Evolutionary conservation across 1,139 yeast genomes (phyloP), one percentile per base, ranked within the genome.

Genomic region (Geotrichum bryndzae): DNA sequence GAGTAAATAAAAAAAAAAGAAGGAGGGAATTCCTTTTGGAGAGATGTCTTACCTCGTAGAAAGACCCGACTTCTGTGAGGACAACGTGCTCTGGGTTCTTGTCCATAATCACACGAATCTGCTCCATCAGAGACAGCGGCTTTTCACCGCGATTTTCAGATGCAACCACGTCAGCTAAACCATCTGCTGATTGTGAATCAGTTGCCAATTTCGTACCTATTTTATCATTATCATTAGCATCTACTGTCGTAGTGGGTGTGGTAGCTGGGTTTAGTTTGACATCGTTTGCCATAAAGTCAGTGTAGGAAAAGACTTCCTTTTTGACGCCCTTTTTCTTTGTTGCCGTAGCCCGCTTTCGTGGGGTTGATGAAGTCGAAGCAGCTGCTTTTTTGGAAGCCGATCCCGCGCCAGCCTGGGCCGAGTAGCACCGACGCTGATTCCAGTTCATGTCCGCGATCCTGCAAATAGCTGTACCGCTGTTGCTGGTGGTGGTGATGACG

Each of bases 31-130:
- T 25, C 35, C 48, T n/a, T 4, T 7, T 18, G 13, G 11, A 46
- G 13, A 2, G 13, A 31, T n/a, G 27, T 53, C 55, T 41, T 54
- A 62, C 61, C 61, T 91, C 98, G 70, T 90, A 94, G 74, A 94
- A 94, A 48, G 95, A 84, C 0, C 97, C 94, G 76, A 94, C 96
- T 70, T 91, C 96, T 0, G 95, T 86, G 53, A 94, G 74, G 11
- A 94, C 88, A 0, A 92, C 91, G 64, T 90, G 84, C 1, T 84
- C 88, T 4, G 86, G 84, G 68, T 84, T 79, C 53, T 72, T 68
- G 54, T 80, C 80, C 77, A 82, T 86, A 10, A 78, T 72, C 45
- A 76, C 77, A 70, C 53, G 60, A 48, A 61, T 62, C n/a, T 56
- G 52, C 6, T 63, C 63, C 35, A 63, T 52, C 29, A 63, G 52